These are phyloP conservation scores for Neurospora sp. DNA, from an alignment of 495 filamentous ascomycete genomes.

Conservation along the genomic window DNA sequence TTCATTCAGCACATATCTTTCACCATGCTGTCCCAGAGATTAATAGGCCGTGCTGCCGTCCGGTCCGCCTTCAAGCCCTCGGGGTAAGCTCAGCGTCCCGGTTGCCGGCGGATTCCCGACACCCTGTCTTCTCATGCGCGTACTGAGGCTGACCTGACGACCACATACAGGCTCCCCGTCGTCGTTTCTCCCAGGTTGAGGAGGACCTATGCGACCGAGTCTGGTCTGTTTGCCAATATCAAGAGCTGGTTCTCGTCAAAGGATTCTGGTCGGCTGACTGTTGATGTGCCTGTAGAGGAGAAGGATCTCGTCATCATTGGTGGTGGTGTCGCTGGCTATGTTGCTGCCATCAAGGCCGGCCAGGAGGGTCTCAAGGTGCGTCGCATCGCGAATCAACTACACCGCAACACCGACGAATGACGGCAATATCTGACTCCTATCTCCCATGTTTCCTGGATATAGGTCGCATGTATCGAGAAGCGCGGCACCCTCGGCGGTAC, in stretches of 20 bases:
- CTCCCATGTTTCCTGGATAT: conserved; percentile 1
- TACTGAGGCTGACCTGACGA: not conserved
- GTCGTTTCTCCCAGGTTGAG: conserved; percentile 32
- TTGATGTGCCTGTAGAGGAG: conserved; percentile 48
- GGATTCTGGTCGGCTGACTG: conserved; percentile 14
- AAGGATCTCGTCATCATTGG: conserved; percentile 92
- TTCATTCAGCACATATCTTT: not conserved
- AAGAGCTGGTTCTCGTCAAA: not conserved
- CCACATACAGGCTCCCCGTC: not conserved
- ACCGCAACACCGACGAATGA: not conserved
- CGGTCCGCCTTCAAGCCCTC: conserved; percentile 52
- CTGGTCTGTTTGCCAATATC: conserved; percentile 45
- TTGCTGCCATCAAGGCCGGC: conserved; percentile 97
- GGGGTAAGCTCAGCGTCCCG: conserved; percentile 31
- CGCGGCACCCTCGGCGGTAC: conserved; percentile 90
- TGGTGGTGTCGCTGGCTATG: conserved; percentile 96
- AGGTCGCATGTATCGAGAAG: conserved; percentile 98
- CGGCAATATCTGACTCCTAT: conserved; percentile 5
- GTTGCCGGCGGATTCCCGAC: not conserved
- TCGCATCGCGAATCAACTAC: not conserved
- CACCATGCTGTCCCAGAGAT: conserved; percentile 59
- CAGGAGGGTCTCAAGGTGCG: conserved; percentile 93
- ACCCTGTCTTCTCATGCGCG: not conserved
- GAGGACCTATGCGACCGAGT: conserved; percentile 69
- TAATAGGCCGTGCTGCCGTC: conserved; percentile 56